A percentile compares a stretch with the other conserved stretches of the same genome.
These are phyloP conservation scores for Coniosporium apollinis DNA, from an alignment of 495 filamentous ascomycete species.

Conservation along the genomic window DNA sequence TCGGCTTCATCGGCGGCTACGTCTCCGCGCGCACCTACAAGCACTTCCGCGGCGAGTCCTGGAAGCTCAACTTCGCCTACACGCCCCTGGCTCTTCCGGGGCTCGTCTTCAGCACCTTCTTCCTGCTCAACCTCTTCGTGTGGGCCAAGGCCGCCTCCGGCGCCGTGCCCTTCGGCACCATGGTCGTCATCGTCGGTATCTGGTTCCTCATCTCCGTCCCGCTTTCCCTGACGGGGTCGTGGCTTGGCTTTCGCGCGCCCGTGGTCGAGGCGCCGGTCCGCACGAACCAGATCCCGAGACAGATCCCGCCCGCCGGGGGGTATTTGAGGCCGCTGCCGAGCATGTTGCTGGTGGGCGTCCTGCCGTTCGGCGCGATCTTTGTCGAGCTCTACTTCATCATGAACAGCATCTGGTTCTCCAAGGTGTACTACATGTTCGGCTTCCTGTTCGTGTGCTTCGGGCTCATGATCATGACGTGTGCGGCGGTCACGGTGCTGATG, in stretches of 20 bases:
- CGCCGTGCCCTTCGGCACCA: constrained; percentile 89
- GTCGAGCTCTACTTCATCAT: constrained; percentile 98
- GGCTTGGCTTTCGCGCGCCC: constrained; percentile 67
- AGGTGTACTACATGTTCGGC: constrained; percentile 99
- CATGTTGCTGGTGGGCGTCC: constrained; percentile 73
- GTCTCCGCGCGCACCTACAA: constrained; percentile 83
- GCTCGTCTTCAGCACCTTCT: constrained; percentile 77
- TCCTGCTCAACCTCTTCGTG: constrained; percentile 88
- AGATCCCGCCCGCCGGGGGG: constrained; percentile 68
- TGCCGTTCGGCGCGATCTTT: constrained; percentile 92
- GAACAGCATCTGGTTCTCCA: constrained; percentile 91
- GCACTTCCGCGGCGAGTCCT: constrained; percentile 72
- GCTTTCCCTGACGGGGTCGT: constrained; percentile 75
- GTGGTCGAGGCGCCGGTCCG: constrained; percentile 65
- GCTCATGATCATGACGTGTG: constrained; percentile 91
- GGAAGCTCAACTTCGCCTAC: constrained; percentile 83
- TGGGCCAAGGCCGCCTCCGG: constrained; percentile 83
- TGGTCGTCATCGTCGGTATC: constrained; percentile 81
- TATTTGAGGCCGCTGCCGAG: constrained; percentile 75
- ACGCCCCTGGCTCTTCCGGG: constrained; percentile 76
- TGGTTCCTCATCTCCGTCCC: constrained; percentile 96
- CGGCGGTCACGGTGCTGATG: constrained; percentile 78
- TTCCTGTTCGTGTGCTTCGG: constrained; percentile 97
- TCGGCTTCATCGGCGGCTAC: constrained; percentile 88
- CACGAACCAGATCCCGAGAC: constrained; percentile 93